Conservation (phyloP, 257 asterid species). For the Nicotiana tomentosiformis region DNA sequence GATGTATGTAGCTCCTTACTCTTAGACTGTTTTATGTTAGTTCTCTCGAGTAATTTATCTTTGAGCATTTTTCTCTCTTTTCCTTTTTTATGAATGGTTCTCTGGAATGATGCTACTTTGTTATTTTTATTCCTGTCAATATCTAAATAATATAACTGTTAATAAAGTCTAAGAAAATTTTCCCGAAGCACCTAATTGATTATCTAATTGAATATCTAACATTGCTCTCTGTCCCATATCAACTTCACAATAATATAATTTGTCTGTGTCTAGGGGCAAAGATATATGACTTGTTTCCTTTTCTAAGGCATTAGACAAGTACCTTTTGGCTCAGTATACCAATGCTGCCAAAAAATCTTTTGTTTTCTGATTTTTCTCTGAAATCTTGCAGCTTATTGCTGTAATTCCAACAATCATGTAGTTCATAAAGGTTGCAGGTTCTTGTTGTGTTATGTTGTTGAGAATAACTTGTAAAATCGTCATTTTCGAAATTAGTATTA, state of each 20-base stretch:
- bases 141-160: not conserved
- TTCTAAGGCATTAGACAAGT: not conserved
- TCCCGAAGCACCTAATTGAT: not conserved
- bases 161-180: not conserved
- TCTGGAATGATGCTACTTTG: not conserved
- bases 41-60: not conserved
- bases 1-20: slow-evolving; percentile 46
- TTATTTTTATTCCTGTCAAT: not conserved
- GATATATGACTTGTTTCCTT: not conserved
- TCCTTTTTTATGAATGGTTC: not conserved
- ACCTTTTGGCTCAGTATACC: not conserved
- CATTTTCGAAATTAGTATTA: not conserved
- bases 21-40: not conserved
- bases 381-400: not conserved
- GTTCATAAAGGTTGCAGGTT: not conserved
- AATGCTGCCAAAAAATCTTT: not conserved
- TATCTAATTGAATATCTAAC: slow-evolving; percentile 4
- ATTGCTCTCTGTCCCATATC: not conserved
- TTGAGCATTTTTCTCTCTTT: not conserved
- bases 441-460: not conserved
- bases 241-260: not conserved
- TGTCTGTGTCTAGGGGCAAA: not conserved
- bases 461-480: not conserved
- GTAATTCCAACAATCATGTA: not conserved
- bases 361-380: not conserved